Evolutionary conservation across 2,329 filamentous ascomycete species (phyloP).

Genomic region (Blastomyces emzantsi): DNA sequence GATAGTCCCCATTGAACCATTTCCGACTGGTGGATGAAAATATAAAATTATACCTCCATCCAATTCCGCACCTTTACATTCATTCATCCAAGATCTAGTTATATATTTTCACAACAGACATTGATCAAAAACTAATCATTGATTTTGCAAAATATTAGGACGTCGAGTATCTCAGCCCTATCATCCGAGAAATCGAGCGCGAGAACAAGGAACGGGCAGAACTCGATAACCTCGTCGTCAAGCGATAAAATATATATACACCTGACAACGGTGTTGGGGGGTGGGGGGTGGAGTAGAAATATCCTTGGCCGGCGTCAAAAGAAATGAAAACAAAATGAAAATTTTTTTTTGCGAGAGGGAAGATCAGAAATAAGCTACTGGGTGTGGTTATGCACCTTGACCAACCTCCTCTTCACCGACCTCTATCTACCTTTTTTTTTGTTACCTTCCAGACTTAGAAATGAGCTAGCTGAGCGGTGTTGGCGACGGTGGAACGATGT

Average conservation of each 20-base stretch:
- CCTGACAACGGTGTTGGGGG: too few species aligned
- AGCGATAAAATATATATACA: constrained; percentile 17
- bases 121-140: constrained; percentile 8
- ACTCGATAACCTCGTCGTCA: constrained; percentile 57
- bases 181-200: constrained; percentile 60
- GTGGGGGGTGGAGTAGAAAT: not conserved
- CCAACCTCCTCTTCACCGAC: not conserved
- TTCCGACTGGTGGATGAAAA: not conserved
- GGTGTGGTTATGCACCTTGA: not conserved
- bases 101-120: not conserved
- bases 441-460: not conserved
- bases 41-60: not conserved
- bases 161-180: constrained; percentile 54
- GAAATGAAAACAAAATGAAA: not conserved
- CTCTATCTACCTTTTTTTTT: not conserved
- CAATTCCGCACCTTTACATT: not conserved
- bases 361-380: not conserved
- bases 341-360: too few species aligned
- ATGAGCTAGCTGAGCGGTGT: not conserved
- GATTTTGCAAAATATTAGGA: constrained; percentile 43
- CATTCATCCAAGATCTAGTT: constrained; percentile 13
- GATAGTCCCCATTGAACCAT: not conserved
- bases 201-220: constrained; percentile 60
- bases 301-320: not conserved
- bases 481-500: not conserved